Evolutionary conservation across 805 yeast species (phyloP), one percentile per base, ranked within the genome.

Genomic region (Ogataea allantospora): DNA sequence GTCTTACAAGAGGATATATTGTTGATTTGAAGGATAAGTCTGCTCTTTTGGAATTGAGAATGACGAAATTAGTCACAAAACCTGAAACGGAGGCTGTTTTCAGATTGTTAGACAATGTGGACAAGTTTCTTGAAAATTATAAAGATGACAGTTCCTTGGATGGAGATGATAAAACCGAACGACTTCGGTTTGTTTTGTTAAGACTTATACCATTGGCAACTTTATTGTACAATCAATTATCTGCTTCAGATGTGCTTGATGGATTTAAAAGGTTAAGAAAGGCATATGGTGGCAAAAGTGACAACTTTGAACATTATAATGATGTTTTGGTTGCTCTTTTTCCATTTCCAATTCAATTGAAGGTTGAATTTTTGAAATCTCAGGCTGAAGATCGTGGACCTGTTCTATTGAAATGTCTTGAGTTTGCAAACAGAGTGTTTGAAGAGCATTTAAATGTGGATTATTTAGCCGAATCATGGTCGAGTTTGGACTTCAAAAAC

Each of bases 181-280:
- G 27, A n/a, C 20, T 51, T 13, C 43, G 36, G 26, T 53, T 48
- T 11, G 50, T 60, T 24, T 59, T 80, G 10, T 53, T 78, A 15
- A 63, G 75, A 2, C 58, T 81, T 14, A 70, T 81, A 8, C 88
- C 88, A 0, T 57, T 81, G 35, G 77, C 84, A 0, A 73, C 73
- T 44, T 70, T 80, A 0, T 59, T 81, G n/a, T 73, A 68, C 46
- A 54, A 75, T 30, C 85, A 79, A 52, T 62, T 81, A 35, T 50
- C 57, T 0, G 35, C 54, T 1, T 68, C 68, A 3, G 63, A 56
- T 11, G 67, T 72, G 24, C 8, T 34, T 0, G 35, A 35, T 7
- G 60, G 57, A 1, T 35, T 60, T 17, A 23, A 40, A n/a, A 38
- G 53, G n/a, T 33, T 61, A 7, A 40, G 43, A 27, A 40, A 41